phyloP scores from a whole-genome alignment of 805 yeast genomes.

The Metschnikowia lachancei region DNA sequence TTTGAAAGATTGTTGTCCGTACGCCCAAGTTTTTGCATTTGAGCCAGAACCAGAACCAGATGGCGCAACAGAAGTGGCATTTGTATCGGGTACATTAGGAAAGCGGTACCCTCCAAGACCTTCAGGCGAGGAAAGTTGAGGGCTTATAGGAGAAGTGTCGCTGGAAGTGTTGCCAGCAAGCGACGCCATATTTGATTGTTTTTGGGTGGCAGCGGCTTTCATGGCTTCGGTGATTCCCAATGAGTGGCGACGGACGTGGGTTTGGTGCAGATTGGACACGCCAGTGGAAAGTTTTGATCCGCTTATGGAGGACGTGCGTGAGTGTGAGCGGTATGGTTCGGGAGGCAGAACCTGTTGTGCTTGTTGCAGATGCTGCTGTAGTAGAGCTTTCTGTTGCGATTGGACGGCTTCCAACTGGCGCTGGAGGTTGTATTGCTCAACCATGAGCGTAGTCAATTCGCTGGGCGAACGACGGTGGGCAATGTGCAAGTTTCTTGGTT shows the following conservation, averaged over 20 bases:
- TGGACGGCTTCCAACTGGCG: constrained; percentile 90
- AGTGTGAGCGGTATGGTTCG: constrained; percentile 33
- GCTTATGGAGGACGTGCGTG: constrained; percentile 31
- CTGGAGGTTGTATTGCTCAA: constrained; percentile 85
- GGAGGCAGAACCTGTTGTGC: constrained; percentile 14
- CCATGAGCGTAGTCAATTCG: constrained; percentile 87
- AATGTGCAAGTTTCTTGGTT: constrained; percentile 59
- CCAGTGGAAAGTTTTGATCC: constrained; percentile 35
- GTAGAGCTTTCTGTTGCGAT: constrained; percentile 84
- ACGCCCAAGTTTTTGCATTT: constrained; percentile 29
- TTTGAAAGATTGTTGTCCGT: constrained; percentile 50
- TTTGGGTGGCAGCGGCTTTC: constrained; percentile 91
- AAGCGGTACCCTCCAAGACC: constrained; percentile 48
- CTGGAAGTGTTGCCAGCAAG: constrained; percentile 18
- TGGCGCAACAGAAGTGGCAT: constrained; percentile 20
- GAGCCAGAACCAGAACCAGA: constrained; percentile 32
- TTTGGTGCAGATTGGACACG: constrained; percentile 38
- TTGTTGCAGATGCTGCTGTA: constrained; percentile 55
- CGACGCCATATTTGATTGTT: constrained; percentile 43
- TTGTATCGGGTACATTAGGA: constrained; percentile 43
- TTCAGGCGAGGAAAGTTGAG: constrained; percentile 13
- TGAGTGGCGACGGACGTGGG: constrained; percentile 90
- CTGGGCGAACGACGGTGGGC: constrained; percentile 98
- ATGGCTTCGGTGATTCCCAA: constrained; percentile 90
- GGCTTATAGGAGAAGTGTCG: constrained; percentile 19